Conservation (phyloP, 768 basidiomycete genomes). For the Rhodotorula diobovata region DNA sequence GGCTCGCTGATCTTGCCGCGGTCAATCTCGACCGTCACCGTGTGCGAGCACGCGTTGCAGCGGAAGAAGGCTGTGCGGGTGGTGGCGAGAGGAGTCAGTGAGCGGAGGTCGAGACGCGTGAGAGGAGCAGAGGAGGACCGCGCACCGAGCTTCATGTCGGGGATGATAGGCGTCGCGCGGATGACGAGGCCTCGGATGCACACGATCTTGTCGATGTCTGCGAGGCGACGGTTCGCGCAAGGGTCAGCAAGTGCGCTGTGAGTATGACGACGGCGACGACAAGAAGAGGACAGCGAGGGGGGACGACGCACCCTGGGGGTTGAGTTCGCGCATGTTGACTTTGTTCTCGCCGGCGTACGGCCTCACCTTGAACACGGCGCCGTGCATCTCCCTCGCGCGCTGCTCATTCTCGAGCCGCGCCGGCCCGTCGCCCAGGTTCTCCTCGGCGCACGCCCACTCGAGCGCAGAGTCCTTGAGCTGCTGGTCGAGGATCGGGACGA, state of each 20-base stretch:
- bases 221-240: too few species aligned
- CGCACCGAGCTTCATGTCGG: slow-evolving; percentile 82
- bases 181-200: slow-evolving; percentile 95
- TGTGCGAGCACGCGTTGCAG: slow-evolving; percentile 89
- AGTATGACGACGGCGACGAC: neutral
- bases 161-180: slow-evolving; percentile 92
- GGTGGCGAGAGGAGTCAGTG: neutral
- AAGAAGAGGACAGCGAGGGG: neutral
- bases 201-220: slow-evolving; percentile 97
- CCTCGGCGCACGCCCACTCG: slow-evolving; percentile 73
- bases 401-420: slow-evolving; percentile 67
- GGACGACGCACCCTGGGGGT: slow-evolving; percentile 67
- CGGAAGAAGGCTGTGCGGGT: slow-evolving; percentile 78
- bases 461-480: slow-evolving; percentile 89
- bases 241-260: too few species aligned
- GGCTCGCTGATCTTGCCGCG: slow-evolving; percentile 97
- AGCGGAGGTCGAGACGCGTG: neutral
- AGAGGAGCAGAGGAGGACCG: neutral
- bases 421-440: slow-evolving; percentile 49
- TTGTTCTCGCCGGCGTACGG: slow-evolving; percentile 69
- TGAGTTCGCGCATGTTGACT: slow-evolving; percentile 89
- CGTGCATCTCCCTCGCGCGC: slow-evolving; percentile 74
- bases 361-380: slow-evolving; percentile 82
- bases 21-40: slow-evolving; percentile 94
- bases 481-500: slow-evolving; percentile 95